phyloP scores from a whole-genome alignment of 176 grass and related monocot genomes.

The Leersia perrieri region DNA sequence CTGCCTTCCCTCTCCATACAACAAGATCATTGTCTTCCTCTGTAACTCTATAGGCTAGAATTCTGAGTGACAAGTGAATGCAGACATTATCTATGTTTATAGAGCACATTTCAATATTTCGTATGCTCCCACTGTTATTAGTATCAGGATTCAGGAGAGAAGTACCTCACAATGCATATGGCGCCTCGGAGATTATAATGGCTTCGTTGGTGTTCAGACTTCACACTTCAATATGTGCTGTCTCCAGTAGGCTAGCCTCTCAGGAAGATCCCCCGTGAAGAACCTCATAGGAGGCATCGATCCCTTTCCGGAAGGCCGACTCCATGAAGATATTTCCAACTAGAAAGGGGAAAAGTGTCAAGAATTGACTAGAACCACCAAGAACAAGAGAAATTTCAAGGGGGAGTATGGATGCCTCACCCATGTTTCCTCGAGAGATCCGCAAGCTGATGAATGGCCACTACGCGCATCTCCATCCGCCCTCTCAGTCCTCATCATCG shows the following conservation, averaged over 20 bases:
- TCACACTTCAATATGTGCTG: too few species aligned
- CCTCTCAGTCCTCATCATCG: too few species aligned
- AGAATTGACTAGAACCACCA: neutral
- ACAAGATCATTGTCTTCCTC: neutral
- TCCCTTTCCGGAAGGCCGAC: neutral
- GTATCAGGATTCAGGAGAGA: neutral
- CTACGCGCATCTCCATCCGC: too few species aligned
- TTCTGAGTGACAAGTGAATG: neutral
- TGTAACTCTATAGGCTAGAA: neutral
- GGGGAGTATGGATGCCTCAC: neutral
- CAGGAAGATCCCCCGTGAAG: neutral
- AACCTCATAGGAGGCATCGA: neutral
- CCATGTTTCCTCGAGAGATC: neutral
- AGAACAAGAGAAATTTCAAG: neutral
- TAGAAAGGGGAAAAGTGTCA: neutral
- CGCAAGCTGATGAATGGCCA: neutral
- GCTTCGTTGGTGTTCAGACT: neutral
- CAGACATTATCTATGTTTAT: neutral
- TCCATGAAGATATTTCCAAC: neutral
- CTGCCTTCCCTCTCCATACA: conserved; percentile 30
- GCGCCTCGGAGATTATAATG: neutral
- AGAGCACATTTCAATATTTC: neutral
- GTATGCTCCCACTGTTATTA: neutral
- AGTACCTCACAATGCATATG: neutral
- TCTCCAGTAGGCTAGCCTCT: neutral